Conservation (phyloP, 768 basidiomycete species). For the Pleurotus djamor region DNA sequence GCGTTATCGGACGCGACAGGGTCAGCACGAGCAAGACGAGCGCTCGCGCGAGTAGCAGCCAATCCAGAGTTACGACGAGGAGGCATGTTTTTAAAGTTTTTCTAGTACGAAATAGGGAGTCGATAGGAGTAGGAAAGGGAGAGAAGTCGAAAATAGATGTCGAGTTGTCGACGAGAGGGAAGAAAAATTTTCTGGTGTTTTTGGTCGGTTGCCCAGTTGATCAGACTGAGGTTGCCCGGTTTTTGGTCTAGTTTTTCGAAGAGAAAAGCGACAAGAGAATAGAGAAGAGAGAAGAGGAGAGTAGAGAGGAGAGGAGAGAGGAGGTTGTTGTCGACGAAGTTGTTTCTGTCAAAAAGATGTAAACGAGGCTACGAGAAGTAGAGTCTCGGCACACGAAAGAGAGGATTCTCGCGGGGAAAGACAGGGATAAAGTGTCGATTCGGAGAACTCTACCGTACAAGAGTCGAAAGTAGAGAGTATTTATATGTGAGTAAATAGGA, state of each 20-base stretch:
- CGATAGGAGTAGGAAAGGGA: not conserved
- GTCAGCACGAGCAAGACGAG: not conserved
- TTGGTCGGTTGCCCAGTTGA: not conserved
- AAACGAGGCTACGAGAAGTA: not conserved
- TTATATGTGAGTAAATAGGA: too few relatives aligned
- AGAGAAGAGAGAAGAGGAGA: not conserved
- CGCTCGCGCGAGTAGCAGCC: not conserved
- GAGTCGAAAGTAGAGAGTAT: too few relatives aligned
- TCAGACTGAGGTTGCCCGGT: not conserved
- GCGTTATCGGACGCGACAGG: not conserved
- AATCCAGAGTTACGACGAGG: not conserved
- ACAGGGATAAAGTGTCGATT: too few relatives aligned
- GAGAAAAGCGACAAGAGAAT: too few relatives aligned
- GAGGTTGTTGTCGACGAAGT: not conserved
- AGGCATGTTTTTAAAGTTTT: not conserved
- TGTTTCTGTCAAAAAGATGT: conserved; percentile 2
- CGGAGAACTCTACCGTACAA: too few relatives aligned
- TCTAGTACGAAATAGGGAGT: not conserved
- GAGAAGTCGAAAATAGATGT: not conserved
- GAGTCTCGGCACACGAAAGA: too few relatives aligned
- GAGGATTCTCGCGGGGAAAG: too few relatives aligned
- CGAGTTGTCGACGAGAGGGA: not conserved
- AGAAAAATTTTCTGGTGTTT: not conserved
- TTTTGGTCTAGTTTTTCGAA: not conserved
- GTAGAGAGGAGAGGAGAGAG: not conserved